phyloP scores from a whole-genome alignment of 495 filamentous ascomycete genomes.

The Melanomma pulvis-pyrius region DNA sequence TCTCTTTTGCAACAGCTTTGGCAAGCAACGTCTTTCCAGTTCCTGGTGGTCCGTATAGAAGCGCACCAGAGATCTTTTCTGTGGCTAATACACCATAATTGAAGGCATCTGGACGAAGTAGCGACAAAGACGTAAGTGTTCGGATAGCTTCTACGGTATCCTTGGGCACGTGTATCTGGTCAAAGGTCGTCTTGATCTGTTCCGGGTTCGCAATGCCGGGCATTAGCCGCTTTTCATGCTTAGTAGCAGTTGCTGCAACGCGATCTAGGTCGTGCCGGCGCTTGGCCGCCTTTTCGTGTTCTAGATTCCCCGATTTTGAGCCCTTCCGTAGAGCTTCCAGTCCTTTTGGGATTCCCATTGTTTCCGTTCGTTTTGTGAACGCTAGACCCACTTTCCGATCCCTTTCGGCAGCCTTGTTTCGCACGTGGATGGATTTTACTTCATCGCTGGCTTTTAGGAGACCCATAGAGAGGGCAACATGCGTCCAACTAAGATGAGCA shows the following conservation, averaged over 20 bases:
- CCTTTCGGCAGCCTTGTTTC: neutral
- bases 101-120: conserved; percentile 91
- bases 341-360: neutral
- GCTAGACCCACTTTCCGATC: neutral
- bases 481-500: conserved; percentile 15
- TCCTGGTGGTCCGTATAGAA: conserved; percentile 93
- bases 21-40: conserved; percentile 95
- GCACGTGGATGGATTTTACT: conserved; percentile 18
- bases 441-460: conserved; percentile 38
- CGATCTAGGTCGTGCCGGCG: conserved; percentile 20
- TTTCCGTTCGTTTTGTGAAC: neutral
- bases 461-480: conserved; percentile 39
- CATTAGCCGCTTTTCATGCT: conserved; percentile 80
- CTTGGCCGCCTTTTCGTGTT: neutral
- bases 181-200: conserved; percentile 82
- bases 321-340: neutral
- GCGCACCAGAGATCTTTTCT: conserved; percentile 84
- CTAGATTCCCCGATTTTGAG: neutral
- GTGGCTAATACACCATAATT: conserved; percentile 91
- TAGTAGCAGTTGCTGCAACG: conserved; percentile 47
- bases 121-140: conserved; percentile 83
- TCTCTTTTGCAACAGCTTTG: conserved; percentile 94
- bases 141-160: conserved; percentile 88
- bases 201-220: conserved; percentile 77
- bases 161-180: conserved; percentile 75